Evolutionary conservation across 1,139 yeast genomes (phyloP).

Genomic region (Chernovozyma aurita): DNA sequence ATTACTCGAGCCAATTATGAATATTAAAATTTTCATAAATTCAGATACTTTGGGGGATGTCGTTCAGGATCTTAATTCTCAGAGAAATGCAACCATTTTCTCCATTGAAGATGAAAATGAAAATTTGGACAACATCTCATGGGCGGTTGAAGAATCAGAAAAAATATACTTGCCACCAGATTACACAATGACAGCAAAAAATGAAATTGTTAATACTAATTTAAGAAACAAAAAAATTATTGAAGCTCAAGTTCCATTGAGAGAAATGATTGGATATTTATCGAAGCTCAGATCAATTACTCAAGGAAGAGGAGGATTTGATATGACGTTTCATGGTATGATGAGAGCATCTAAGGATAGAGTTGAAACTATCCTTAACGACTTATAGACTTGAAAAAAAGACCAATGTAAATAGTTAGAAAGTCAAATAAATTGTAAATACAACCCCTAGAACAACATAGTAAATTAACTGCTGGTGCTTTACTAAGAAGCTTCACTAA

Average conservation of each 20-base stretch:
- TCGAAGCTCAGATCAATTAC: conserved; percentile 76
- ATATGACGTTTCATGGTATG: conserved; percentile 76
- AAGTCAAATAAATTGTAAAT: not conserved
- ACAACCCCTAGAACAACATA: not conserved
- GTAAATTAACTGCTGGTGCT: too few species aligned
- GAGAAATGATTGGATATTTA: conserved; percentile 88
- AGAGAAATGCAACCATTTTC: conserved; percentile 67
- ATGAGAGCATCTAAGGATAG: conserved; percentile 51
- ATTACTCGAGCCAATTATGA: conserved; percentile 85
- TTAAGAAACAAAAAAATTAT: conserved; percentile 49
- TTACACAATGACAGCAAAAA: conserved; percentile 25
- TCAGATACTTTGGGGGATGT: conserved; percentile 79
- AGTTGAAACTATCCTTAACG: conserved; percentile 23
- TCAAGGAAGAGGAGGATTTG: conserved; percentile 83
- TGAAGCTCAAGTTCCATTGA: conserved; percentile 75
- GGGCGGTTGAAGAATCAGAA: conserved; percentile 52
- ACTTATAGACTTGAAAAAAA: conserved; percentile 10
- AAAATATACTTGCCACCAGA: conserved; percentile 57
- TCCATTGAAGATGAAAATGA: conserved; percentile 59
- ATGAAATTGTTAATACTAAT: conserved; percentile 2
- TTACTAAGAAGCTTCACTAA: too few species aligned
- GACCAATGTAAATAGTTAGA: conserved; percentile 1
- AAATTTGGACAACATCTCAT: conserved; percentile 29
- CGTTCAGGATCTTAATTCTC: conserved; percentile 65
- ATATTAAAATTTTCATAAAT: conserved; percentile 60